Conservation (phyloP, 495 filamentous ascomycete genomes). For the Cladorrhinum samala region DNA sequence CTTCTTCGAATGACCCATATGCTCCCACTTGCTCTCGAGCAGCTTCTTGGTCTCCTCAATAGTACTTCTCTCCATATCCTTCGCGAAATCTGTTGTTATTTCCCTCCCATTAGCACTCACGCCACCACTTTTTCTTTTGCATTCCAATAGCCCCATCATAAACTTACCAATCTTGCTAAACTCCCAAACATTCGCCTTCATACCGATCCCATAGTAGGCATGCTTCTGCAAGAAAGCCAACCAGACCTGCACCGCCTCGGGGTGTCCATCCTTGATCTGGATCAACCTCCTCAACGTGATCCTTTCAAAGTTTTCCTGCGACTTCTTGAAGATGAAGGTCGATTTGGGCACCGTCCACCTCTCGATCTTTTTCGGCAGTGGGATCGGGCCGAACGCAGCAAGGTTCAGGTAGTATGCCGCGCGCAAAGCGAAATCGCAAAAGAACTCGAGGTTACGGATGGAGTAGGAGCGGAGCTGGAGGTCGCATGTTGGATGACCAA, state of each 20-base stretch:
- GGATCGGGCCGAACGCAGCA: constrained; percentile 78
- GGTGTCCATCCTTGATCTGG: constrained; percentile 88
- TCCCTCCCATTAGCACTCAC: constrained; percentile 30
- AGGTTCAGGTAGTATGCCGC: constrained; percentile 91
- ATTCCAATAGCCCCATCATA: background rate
- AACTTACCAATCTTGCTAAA: constrained; percentile 62
- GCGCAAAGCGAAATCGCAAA: constrained; percentile 88
- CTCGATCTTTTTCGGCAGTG: constrained; percentile 79
- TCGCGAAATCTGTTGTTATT: constrained; percentile 60
- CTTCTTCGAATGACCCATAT: constrained; percentile 54
- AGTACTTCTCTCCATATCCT: constrained; percentile 54
- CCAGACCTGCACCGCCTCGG: constrained; percentile 84
- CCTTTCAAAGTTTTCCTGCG: constrained; percentile 94
- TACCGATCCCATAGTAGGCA: constrained; percentile 87
- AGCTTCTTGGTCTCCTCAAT: constrained; percentile 53
- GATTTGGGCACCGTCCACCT: constrained; percentile 89
- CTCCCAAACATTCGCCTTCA: constrained; percentile 98
- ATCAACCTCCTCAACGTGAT: constrained; percentile 81
- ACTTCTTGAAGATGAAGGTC: constrained; percentile 94
- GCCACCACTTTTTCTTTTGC: background rate
- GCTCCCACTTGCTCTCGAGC: constrained; percentile 56
- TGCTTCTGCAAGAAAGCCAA: constrained; percentile 85
- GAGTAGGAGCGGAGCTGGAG: constrained; percentile 90
- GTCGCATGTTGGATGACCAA: constrained; percentile 78
- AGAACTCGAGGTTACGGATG: constrained; percentile 87